phyloP scores from a whole-genome alignment of 345 rosid genomes.

The Barbarea vulgaris region DNA sequence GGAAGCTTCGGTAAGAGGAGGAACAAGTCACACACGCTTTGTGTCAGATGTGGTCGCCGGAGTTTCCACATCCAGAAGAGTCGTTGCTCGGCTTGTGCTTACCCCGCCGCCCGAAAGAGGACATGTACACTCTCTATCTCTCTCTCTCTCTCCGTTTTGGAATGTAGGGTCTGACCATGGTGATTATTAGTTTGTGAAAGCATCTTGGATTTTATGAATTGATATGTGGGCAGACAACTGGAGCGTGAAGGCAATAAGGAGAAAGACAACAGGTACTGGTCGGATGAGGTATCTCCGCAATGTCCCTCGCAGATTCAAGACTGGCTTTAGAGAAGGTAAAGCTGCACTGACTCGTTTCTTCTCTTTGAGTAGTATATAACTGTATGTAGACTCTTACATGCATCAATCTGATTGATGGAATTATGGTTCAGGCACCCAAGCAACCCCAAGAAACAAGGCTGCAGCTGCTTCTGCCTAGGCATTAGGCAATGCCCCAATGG shows the following conservation, averaged over 20 bases:
- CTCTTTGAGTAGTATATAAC: background rate
- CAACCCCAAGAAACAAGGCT: slow-evolving; percentile 75
- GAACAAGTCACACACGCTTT: slow-evolving; percentile 95
- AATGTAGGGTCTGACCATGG: background rate
- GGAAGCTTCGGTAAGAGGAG: slow-evolving; percentile 95
- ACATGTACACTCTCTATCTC: slow-evolving; percentile 47
- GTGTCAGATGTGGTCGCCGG: slow-evolving; percentile 92
- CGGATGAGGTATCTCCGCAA: slow-evolving; percentile 89
- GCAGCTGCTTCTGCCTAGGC: slow-evolving; percentile 65
- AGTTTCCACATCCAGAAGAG: slow-evolving; percentile 97
- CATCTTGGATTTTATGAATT: background rate
- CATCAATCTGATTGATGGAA: background rate
- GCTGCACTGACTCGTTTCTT: background rate
- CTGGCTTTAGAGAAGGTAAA: slow-evolving; percentile 57
- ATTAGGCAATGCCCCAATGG: too few species aligned
- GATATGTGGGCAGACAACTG: slow-evolving; percentile 62
- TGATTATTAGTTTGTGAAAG: background rate
- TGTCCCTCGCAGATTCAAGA: slow-evolving; percentile 84
- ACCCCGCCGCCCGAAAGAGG: slow-evolving; percentile 89
- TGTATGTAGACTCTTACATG: background rate
- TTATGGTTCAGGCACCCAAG: slow-evolving; percentile 59
- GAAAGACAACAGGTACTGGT: slow-evolving; percentile 56
- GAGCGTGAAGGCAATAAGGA: slow-evolving; percentile 90
- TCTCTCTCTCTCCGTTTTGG: background rate
- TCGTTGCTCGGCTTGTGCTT: slow-evolving; percentile 84